Evolutionary conservation across 495 filamentous ascomycete species (phyloP).

Genomic region (Aspergillus sparsus): DNA sequence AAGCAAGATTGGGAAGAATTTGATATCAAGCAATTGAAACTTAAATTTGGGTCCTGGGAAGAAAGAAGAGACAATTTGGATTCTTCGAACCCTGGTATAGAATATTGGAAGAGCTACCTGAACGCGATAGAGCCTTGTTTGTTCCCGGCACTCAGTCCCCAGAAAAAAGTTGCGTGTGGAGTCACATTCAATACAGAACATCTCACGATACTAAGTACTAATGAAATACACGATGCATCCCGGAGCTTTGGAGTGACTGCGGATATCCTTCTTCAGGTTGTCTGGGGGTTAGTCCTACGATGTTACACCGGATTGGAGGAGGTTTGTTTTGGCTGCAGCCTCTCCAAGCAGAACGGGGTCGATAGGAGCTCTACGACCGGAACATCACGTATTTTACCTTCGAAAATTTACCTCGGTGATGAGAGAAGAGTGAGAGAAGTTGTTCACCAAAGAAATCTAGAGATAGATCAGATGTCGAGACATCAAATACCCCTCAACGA

Average conservation of each 20-base stretch:
- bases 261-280: slow-evolving; percentile 44
- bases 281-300: slow-evolving; percentile 56
- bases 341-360: slow-evolving; percentile 26
- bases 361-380: slow-evolving; percentile 14
- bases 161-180: slow-evolving; percentile 8
- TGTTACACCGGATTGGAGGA: slow-evolving; percentile 55
- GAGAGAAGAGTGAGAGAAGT: slow-evolving; percentile 36
- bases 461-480: slow-evolving; percentile 36
- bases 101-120: slow-evolving; percentile 57
- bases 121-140: slow-evolving; percentile 52
- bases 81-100: slow-evolving; percentile 23
- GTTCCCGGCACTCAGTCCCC: slow-evolving; percentile 47
- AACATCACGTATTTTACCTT: slow-evolving; percentile 29
- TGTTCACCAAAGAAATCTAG: slow-evolving; percentile 36
- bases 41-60: slow-evolving; percentile 13
- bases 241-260: slow-evolving; percentile 31
- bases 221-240: slow-evolving; percentile 38
- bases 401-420: slow-evolving; percentile 39
- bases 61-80: not conserved
- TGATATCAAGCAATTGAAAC: slow-evolving; percentile 9
- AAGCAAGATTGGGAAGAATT: slow-evolving; percentile 12
- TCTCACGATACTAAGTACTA: slow-evolving; percentile 15
- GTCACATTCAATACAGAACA: slow-evolving; percentile 7
- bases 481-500: slow-evolving; percentile 42
- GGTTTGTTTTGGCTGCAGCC: slow-evolving; percentile 55